Evolutionary conservation across 305 asterid genomes (phyloP).

Genomic region (Striga hermonthica): DNA sequence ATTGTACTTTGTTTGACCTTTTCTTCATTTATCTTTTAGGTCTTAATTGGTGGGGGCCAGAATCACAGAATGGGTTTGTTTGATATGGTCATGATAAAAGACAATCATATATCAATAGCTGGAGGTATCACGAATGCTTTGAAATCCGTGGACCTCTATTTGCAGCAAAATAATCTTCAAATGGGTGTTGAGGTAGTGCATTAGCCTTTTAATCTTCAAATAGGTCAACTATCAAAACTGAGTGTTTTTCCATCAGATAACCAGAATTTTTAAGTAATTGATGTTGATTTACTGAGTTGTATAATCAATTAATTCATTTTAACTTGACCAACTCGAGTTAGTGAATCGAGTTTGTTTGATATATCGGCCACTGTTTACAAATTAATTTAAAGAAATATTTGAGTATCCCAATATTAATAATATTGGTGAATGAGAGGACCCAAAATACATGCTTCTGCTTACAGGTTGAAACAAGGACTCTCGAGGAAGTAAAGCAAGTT

Average conservation of each 20-base stretch:
- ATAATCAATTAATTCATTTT: no score
- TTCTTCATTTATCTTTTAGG: constrained; percentile 40
- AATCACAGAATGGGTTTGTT: constrained; percentile 94
- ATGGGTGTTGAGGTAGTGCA: constrained; percentile 82
- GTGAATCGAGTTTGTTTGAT: no score
- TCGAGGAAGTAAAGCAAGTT: constrained; percentile 79
- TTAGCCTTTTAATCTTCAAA: constrained; percentile 17
- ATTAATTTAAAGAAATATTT: no score
- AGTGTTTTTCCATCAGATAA: no score
- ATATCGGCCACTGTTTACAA: no score
- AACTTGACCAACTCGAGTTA: no score
- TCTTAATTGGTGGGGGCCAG: constrained; percentile 84
- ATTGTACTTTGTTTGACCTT: constrained; percentile 21
- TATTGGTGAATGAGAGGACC: no score
- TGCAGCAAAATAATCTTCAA: constrained; percentile 63
- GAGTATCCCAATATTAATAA: no score
- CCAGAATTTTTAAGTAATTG: no score
- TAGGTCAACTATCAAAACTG: no score
- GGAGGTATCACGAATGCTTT: constrained; percentile 77
- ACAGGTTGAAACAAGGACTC: constrained; percentile 89
- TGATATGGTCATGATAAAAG: constrained; percentile 95
- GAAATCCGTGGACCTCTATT: constrained; percentile 71
- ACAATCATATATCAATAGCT: constrained; percentile 85
- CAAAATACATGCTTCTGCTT: constrained; percentile 12
- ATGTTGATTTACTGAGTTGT: no score